phyloP scores from a whole-genome alignment of 1,139 yeast genomes.

The Yamadazyma dendronema region DNA sequence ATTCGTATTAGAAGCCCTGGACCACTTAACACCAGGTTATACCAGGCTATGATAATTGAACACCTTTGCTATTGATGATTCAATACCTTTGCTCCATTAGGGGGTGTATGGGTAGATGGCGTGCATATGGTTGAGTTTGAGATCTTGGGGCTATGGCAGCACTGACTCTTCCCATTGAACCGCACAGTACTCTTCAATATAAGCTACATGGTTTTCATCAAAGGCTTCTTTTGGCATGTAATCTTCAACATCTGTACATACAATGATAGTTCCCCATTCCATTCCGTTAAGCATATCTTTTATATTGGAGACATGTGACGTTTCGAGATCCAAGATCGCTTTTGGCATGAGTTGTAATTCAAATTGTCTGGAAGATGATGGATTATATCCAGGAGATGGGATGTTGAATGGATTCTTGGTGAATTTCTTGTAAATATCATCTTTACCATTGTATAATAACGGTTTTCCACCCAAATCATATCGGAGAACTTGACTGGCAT shows the following conservation, averaged over 20 bases:
- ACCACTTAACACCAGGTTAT: too few relatives aligned
- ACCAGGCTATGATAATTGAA: too few relatives aligned
- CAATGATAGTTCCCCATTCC: conserved; percentile 96
- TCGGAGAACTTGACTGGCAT: conserved; percentile 82
- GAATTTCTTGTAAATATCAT: conserved; percentile 48
- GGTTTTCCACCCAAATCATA: conserved; percentile 79
- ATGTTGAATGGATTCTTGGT: conserved; percentile 26
- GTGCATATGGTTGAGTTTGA: too few relatives aligned
- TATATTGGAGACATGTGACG: conserved; percentile 23
- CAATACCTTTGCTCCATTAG: too few relatives aligned
- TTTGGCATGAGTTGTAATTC: conserved; percentile 96
- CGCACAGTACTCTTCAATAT: conserved; percentile 87
- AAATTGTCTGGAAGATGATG: conserved; percentile 61
- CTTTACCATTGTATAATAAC: conserved; percentile 65
- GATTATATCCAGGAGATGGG: conserved; percentile 59
- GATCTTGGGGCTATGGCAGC: conserved; percentile 8
- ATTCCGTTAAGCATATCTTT: conserved; percentile 66
- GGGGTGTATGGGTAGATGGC: too few relatives aligned
- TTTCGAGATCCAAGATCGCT: conserved; percentile 79
- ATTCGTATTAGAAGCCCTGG: too few relatives aligned
- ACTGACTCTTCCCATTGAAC: conserved; percentile 89
- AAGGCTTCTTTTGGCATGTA: conserved; percentile 55
- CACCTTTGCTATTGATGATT: too few relatives aligned
- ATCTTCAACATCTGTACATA: conserved; percentile 79
- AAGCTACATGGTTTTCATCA: conserved; percentile 66